Evolutionary conservation across 345 rosid species (phyloP).

Genomic region (Populus deltoides): DNA sequence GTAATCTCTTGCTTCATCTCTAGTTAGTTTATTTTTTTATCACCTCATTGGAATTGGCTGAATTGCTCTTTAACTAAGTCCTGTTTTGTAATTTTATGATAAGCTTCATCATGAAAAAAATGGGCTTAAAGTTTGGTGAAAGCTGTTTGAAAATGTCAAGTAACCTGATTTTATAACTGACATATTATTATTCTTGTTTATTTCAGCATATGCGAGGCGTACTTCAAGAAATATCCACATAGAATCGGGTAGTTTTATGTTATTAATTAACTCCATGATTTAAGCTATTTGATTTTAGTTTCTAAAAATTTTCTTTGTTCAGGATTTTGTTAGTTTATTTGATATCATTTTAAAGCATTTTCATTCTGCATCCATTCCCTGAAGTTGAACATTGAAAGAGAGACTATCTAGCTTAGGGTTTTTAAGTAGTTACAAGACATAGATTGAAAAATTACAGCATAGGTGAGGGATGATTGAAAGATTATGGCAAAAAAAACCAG

Average conservation of each 20-base stretch:
- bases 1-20: constrained; percentile 23
- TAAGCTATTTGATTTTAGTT: background rate
- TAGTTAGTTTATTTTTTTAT: background rate
- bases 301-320: background rate
- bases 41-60: background rate
- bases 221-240: constrained; percentile 75
- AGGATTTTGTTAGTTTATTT: background rate
- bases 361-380: background rate
- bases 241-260: constrained; percentile 63
- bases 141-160: background rate
- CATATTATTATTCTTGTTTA: constrained; percentile 10
- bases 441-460: background rate
- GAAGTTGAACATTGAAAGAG: background rate
- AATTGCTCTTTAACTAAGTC: background rate
- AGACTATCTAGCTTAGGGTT: background rate
- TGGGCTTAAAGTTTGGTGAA: background rate
- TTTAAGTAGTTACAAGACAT: background rate
- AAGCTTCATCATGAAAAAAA: background rate
- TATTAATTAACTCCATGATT: background rate
- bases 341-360: background rate
- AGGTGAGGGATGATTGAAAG: background rate
- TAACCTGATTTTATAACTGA: constrained; percentile 4
- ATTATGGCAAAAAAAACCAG: background rate
- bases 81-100: background rate
- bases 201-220: constrained; percentile 90